Evolutionary conservation across 2,329 filamentous ascomycete species (phyloP), one percentile per base, ranked within the genome.

Genomic region (Pyrenochaeta sp.): DNA sequence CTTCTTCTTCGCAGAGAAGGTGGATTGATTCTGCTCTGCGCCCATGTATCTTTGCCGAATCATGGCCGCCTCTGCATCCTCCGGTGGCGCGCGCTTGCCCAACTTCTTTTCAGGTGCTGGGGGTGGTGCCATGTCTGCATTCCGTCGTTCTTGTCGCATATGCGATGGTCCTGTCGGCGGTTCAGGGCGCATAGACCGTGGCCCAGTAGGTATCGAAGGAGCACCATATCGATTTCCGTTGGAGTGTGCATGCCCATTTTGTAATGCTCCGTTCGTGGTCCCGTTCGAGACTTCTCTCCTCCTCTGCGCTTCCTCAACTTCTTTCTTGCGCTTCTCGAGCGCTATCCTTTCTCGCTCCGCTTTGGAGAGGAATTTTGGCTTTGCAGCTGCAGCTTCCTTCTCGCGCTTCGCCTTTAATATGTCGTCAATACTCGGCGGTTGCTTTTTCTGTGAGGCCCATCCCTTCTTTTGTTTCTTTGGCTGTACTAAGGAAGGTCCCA

Each of bases 1-100:
- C 83, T 98, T 98, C 85, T 98, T 99, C 81, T 95, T 92, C 1
- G 93, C 93, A 0, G 93, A 96, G 73, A 98, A 97, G 37, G 86
- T 96, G 4, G 91, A 93, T 63, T 90, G 87, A 65, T 95, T 96
- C 51, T 91, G 88, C 64, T 97, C 92, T 0, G 92, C 90, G 2
- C 95, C 95, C 85, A 98, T 93, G 73, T 99, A 99, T 61, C 92
- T 85, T 67, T 92, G 88, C 58, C 91, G 86, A 60, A 92, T 87
- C 57, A 95, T 81, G 28, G 89, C 86, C 9, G 90, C 89, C 72
- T 96, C 92, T 9, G 90, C 87, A 47, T 87, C 85, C 56, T 85
- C 84, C 15, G 85, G 75, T 8, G 68, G 62, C n/a, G 60, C 62
- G 24, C 74, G 70, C 56, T 77, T 77, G 27, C 62, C 63, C 5